Evolutionary conservation across 2,329 filamentous ascomycete species (phyloP), one percentile per base, ranked within the genome.

Genomic region (Verticillium nubilum): DNA sequence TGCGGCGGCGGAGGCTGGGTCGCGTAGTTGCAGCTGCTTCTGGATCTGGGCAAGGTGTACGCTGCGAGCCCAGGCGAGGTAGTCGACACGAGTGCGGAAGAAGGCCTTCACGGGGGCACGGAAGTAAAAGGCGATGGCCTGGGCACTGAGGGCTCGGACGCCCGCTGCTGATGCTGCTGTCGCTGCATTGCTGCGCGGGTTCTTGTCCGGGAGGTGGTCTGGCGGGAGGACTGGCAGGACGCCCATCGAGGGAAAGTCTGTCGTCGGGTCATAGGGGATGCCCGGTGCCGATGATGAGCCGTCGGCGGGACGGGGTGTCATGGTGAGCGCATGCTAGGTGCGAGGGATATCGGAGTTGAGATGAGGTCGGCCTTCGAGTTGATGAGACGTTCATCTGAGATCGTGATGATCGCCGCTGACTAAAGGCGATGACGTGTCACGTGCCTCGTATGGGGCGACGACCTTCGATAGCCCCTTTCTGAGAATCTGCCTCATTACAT

Each of bases 101-200:
- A 97, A 97, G 17, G 92, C 90, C 75, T 97, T 97, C 58, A 92
- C 90, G 1, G 93, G 93, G 0, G 92, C 91, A 59, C 92, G 83
- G 71, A 97, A 97, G 76, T 96, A 97, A 68, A 97, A 97, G 26
- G 92, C 88, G 58, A 97, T 84, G 67, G 92, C 80, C 70, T 96
- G 90, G 7, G 91, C 89, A 67, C 89, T 93, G 63, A 97, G 73
- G 28, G 92, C 93, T 54, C 93, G 89, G 63, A 92, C 90, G 47
- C 91, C 86, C 25, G 92, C 92, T 4, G 92, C 92, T 25, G 91
- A 92, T n/a, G 91, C 90, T 54, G 90, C 92, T 2, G 83, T 86
- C 5, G 83, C 82, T 37, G 82, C 82, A 69, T 84, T 83, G 69
- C 72, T 82, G 58, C 80, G 76, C 6, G 78, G 76, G 42, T 78